Evolutionary conservation across 495 filamentous ascomycete species (phyloP).

Genomic region (Lindgomyces ingoldianus): DNA sequence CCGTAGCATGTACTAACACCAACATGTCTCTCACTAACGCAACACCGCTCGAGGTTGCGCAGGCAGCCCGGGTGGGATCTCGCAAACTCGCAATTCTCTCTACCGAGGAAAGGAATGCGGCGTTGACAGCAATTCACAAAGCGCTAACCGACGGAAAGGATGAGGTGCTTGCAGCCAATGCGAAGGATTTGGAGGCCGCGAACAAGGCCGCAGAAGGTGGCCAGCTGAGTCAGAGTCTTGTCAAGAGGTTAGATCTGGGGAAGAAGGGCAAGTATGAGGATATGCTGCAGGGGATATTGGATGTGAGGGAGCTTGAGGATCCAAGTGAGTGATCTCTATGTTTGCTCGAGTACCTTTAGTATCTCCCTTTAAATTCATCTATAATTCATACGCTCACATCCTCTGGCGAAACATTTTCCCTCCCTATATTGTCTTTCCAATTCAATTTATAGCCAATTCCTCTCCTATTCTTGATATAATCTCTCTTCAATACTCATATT

Average conservation of each 20-base stretch:
- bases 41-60: conserved; percentile 45
- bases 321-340: conserved; percentile 62
- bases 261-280: conserved; percentile 92
- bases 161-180: conserved; percentile 82
- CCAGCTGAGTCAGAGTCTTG: conserved; percentile 74
- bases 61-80: conserved; percentile 44
- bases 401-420: too few species aligned
- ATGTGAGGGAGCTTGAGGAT: conserved; percentile 83
- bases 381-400: too few species aligned
- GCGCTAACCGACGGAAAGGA: conserved; percentile 67
- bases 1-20: conserved; percentile 10
- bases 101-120: conserved; percentile 66
- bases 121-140: conserved; percentile 76
- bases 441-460: neutral
- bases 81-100: conserved; percentile 45
- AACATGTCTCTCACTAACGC: conserved; percentile 51
- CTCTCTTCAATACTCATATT: neutral
- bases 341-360: neutral
- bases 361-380: neutral
- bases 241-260: conserved; percentile 86
- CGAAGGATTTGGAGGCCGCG: conserved; percentile 73
- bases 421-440: too few species aligned
- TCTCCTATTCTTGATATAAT: neutral
- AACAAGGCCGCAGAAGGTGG: conserved; percentile 70
- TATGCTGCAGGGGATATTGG: conserved; percentile 93